Evolutionary conservation across 768 basidiomycete genomes (phyloP).

Genomic region (Leucosporidium creatinivorum): DNA sequence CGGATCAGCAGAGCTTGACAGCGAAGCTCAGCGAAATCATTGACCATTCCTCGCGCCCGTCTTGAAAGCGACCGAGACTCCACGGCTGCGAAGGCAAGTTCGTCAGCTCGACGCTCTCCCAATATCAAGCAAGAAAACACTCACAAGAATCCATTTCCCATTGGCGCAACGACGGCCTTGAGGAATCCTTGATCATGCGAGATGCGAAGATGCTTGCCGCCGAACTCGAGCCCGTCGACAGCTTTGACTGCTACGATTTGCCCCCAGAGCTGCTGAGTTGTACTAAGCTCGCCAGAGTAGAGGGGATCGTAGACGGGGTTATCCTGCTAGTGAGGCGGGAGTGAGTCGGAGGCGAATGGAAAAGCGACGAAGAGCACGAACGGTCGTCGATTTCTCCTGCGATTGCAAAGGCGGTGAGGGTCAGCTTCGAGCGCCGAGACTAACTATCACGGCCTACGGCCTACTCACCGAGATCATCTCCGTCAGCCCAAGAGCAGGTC

Average conservation of each 20-base stretch:
- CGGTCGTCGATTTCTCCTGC: conserved; percentile 8
- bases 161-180: conserved; percentile 16
- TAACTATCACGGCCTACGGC: no score
- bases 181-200: conserved; percentile 16
- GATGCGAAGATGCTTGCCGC: conserved; percentile 21
- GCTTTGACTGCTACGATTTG: background rate
- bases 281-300: background rate
- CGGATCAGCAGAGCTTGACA: background rate
- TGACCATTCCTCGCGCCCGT: conserved; percentile 10
- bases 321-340: background rate
- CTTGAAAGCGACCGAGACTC: conserved; percentile 16
- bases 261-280: background rate
- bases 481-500: conserved; percentile 13
- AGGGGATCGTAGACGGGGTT: conserved; percentile 9
- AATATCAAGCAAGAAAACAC: background rate
- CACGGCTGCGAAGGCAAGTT: background rate
- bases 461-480: conserved; percentile 18
- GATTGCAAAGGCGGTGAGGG: background rate
- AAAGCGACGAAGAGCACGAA: background rate
- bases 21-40: background rate
- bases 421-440: no score
- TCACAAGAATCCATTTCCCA: conserved; percentile 13
- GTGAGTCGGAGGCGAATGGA: background rate
- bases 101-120: background rate
- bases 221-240: conserved; percentile 13